phyloP scores from a whole-genome alignment of 1,284 basidiomycete species.

The Retiboletus fuscus region DNA sequence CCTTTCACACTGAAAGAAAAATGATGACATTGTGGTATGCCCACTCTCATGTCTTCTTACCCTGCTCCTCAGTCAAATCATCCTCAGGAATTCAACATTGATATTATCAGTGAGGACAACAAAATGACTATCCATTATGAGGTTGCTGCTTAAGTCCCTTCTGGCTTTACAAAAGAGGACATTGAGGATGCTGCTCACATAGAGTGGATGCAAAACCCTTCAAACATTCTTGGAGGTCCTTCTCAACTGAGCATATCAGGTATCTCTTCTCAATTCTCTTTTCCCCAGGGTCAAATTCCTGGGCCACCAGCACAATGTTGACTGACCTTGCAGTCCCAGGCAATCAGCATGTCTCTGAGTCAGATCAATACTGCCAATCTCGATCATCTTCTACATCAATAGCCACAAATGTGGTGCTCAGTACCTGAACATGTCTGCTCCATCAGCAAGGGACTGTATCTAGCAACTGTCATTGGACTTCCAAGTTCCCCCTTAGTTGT shows the following conservation, averaged over 20 bases:
- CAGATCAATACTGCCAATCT: slow-evolving; percentile 47
- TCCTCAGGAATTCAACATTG: slow-evolving; percentile 94
- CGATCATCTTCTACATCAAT: slow-evolving; percentile 56
- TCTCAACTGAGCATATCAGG: slow-evolving; percentile 47
- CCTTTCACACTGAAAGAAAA: too few species aligned
- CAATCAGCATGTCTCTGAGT: too few species aligned
- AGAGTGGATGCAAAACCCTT: slow-evolving; percentile 58
- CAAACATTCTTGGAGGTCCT: slow-evolving; percentile 37
- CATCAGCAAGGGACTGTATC: slow-evolving; percentile 56
- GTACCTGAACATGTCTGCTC: slow-evolving; percentile 60
- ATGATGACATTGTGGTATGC: too few species aligned
- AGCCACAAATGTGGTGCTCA: slow-evolving; percentile 44
- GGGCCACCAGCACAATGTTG: slow-evolving; percentile 61
- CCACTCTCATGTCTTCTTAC: slow-evolving; percentile 72
- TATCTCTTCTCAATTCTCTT: slow-evolving; percentile 50
- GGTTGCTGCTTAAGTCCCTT: slow-evolving; percentile 93
- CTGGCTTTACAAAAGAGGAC: slow-evolving; percentile 90
- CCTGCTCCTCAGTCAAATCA: slow-evolving; percentile 13
- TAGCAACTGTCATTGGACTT: slow-evolving; percentile 33
- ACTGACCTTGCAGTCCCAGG: slow-evolving; percentile 67
- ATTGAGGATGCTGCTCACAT: slow-evolving; percentile 74
- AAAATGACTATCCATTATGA: slow-evolving; percentile 99
- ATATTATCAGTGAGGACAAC: slow-evolving; percentile 98
- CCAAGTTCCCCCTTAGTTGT: background rate
- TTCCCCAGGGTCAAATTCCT: slow-evolving; percentile 48